These are phyloP conservation scores for Dactylonectria estremocensis DNA, from an alignment of 2,329 filamentous ascomycete genomes.

Conservation along the genomic window DNA sequence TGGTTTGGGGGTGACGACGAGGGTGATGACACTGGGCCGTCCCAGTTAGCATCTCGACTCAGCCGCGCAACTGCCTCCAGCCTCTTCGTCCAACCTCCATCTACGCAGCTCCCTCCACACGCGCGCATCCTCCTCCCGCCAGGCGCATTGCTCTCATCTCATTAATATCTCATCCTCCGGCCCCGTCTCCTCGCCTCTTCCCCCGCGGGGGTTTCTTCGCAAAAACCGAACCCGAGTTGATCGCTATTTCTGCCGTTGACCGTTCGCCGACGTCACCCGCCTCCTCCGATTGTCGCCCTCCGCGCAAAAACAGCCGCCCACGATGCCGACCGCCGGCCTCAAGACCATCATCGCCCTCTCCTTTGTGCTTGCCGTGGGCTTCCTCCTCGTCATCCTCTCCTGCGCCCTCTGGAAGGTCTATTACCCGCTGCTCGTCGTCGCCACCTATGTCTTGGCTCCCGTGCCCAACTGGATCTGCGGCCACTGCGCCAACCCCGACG, in stretches of 20 bases:
- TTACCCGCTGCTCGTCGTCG: slow-evolving; percentile 95
- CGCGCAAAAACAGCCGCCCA: slow-evolving; percentile 49
- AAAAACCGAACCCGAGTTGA: slow-evolving; percentile 1
- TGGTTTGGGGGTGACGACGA: slow-evolving; percentile 17
- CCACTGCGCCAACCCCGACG: slow-evolving; percentile 91
- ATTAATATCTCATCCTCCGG: not conserved
- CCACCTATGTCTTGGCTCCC: slow-evolving; percentile 93
- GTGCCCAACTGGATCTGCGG: slow-evolving; percentile 97
- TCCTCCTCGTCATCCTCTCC: slow-evolving; percentile 98
- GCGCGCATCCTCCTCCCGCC: slow-evolving; percentile 4
- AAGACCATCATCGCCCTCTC: slow-evolving; percentile 99
- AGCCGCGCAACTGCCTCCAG: slow-evolving; percentile 43
- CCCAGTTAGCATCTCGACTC: slow-evolving; percentile 44
- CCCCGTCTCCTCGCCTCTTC: not conserved
- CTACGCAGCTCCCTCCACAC: slow-evolving; percentile 10
- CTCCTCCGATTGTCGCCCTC: slow-evolving; percentile 8
- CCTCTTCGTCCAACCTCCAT: slow-evolving; percentile 23
- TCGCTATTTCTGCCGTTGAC: slow-evolving; percentile 23
- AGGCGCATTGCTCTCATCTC: slow-evolving; percentile 11
- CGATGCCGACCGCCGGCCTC: slow-evolving; percentile 85
- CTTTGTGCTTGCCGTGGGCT: slow-evolving; percentile 98
- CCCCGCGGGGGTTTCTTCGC: slow-evolving; percentile 23
- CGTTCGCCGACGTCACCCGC: slow-evolving; percentile 25
- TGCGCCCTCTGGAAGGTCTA: slow-evolving; percentile 96
- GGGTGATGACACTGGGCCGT: not conserved